phyloP scores from a whole-genome alignment of 805 yeast genomes.

The Zygotorulaspora florentina region DNA sequence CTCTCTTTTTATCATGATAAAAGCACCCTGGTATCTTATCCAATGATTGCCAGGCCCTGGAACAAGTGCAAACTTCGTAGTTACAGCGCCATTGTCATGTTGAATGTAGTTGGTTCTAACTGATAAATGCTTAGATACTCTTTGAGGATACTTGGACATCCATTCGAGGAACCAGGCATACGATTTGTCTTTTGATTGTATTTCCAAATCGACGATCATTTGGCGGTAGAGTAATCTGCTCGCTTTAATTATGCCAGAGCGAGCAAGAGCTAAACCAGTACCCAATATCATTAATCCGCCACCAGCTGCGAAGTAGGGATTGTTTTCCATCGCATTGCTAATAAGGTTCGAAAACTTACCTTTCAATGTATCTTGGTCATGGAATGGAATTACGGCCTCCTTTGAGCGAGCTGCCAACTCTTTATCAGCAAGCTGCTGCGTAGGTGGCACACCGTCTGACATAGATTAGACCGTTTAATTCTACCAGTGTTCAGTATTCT shows the following conservation, averaged over 20 bases:
- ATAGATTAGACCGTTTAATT: not conserved
- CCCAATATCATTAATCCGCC: conserved; percentile 96
- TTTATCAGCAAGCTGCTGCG: not conserved
- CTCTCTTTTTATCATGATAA: conserved; percentile 83
- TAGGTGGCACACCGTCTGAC: not conserved
- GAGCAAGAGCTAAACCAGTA: conserved; percentile 74
- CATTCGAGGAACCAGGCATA: conserved; percentile 94
- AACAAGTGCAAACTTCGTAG: conserved; percentile 82
- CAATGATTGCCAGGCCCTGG: conserved; percentile 98
- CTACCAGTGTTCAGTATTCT: not conserved
- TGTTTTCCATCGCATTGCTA: conserved; percentile 54
- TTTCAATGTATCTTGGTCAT: conserved; percentile 19
- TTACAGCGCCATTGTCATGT: conserved; percentile 88
- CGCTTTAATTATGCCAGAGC: conserved; percentile 61
- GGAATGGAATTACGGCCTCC: not conserved
- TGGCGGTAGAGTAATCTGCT: conserved; percentile 73
- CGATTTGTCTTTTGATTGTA: conserved; percentile 88
- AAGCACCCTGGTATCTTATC: conserved; percentile 80
- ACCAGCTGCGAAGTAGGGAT: conserved; percentile 98
- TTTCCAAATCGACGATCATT: conserved; percentile 85
- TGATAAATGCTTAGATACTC: conserved; percentile 77
- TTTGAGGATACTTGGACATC: conserved; percentile 80
- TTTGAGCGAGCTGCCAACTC: not conserved
- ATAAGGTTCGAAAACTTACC: conserved; percentile 39
- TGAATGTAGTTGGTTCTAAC: conserved; percentile 84